Evolutionary conservation across 1,139 yeast species (phyloP).

Genomic region (Arxiozyma slooffiae): DNA sequence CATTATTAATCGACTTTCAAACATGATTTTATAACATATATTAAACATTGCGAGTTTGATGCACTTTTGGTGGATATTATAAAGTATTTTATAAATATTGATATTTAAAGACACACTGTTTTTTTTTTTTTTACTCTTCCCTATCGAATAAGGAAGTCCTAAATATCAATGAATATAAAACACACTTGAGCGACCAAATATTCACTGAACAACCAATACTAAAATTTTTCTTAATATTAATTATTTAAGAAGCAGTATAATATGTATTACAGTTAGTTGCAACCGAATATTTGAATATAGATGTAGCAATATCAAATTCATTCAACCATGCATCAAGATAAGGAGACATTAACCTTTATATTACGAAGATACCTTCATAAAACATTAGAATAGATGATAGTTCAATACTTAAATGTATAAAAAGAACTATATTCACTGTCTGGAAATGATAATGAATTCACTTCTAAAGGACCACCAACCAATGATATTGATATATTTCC

Average conservation of each 20-base stretch:
- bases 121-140: conserved; percentile 63
- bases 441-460: conserved; percentile 3
- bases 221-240: conserved; percentile 61
- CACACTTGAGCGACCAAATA: conserved; percentile 86
- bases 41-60: conserved; percentile 45
- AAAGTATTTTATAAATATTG: conserved; percentile 68
- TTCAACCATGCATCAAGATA: conserved; percentile 50
- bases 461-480: conserved; percentile 23
- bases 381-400: conserved; percentile 84
- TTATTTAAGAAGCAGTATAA: conserved; percentile 81
- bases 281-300: conserved; percentile 68
- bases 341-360: conserved; percentile 80
- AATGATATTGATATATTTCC: conserved; percentile 20
- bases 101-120: conserved; percentile 73
- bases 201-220: conserved; percentile 65
- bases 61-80: conserved; percentile 50
- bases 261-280: conserved; percentile 82
- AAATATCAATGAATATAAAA: conserved; percentile 66
- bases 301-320: conserved; percentile 56
- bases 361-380: conserved; percentile 62
- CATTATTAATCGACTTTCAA: conserved; percentile 43
- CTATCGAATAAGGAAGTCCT: conserved; percentile 81
- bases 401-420: conserved; percentile 78
- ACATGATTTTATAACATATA: conserved; percentile 50
- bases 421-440: conserved; percentile 38